Percentiles rank a stretch among this genome's conserved stretches.
These are phyloP conservation scores for Sphenostylis stenocarpa DNA, from an alignment of 306 rosid genomes.

Conservation along the genomic window DNA sequence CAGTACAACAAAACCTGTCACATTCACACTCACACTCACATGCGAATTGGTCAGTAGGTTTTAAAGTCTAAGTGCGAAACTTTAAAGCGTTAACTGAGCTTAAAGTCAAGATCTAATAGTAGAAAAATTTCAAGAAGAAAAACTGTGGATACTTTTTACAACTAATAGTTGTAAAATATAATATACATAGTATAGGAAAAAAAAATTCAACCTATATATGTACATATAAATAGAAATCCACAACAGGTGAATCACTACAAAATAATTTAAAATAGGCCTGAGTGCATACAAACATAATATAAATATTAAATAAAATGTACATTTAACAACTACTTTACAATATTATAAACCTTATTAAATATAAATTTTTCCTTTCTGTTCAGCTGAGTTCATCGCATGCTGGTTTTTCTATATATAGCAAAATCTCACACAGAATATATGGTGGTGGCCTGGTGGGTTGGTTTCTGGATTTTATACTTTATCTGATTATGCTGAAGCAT, in stretches of 20 bases:
- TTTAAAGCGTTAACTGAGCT: background rate
- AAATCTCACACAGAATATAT: background rate
- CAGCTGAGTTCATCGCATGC: background rate
- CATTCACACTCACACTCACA: no score
- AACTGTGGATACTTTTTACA: background rate
- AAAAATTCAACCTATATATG: background rate
- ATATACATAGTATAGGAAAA: background rate
- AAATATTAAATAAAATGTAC: background rate
- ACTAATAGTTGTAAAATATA: background rate
- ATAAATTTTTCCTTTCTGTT: background rate
- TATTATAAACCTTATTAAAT: background rate
- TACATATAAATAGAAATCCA: background rate
- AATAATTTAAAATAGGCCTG: background rate
- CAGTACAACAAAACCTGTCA: no score
- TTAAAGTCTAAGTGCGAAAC: background rate
- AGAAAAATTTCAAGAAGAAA: background rate
- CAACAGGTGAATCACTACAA: background rate
- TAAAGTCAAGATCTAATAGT: background rate
- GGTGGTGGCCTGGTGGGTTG: constrained; percentile 25
- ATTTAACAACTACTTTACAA: background rate
- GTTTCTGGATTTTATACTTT: constrained; percentile 6
- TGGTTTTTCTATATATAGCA: background rate
- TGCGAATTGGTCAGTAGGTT: background rate
- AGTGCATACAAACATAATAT: background rate
- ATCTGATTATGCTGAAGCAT: constrained; percentile 15